phyloP scores from a whole-genome alignment of 805 yeast species.

The Saturnispora ahearnii region DNA sequence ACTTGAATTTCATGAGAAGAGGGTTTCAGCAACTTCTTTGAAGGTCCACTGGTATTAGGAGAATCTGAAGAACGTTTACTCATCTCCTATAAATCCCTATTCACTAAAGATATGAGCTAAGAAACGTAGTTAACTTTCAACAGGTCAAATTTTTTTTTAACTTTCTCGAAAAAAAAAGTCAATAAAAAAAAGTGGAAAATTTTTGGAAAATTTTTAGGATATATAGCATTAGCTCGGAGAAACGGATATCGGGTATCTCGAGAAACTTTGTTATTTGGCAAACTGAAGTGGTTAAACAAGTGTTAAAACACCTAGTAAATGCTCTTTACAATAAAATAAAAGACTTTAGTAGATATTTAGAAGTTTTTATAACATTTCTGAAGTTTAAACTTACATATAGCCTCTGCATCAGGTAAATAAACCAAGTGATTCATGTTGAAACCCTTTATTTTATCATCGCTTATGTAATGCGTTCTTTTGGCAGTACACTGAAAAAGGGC shows the following conservation, averaged over 20 bases:
- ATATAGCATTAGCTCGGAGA: not conserved
- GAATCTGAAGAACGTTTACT: constrained; percentile 8
- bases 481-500: not conserved
- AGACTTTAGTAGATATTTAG: too few relatives aligned
- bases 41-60: not conserved
- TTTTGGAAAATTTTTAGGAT: too few relatives aligned
- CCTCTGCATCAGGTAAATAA: too few relatives aligned
- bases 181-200: too few relatives aligned
- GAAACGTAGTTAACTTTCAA: not conserved
- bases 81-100: not conserved
- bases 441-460: constrained; percentile 8
- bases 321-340: too few relatives aligned
- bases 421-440: not conserved
- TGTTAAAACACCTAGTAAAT: not conserved
- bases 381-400: too few relatives aligned
- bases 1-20: constrained; percentile 80
- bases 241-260: not conserved
- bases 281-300: too few relatives aligned
- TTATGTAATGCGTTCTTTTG: not conserved
- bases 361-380: too few relatives aligned
- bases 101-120: constrained; percentile 2
- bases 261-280: not conserved
- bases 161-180: too few relatives aligned
- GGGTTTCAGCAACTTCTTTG: constrained; percentile 26
- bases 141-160: too few relatives aligned